These are phyloP conservation scores for Gaertneriomyces sp. DNA, from an alignment of 192 early-diverging fungal genomes.

Conservation along the genomic window DNA sequence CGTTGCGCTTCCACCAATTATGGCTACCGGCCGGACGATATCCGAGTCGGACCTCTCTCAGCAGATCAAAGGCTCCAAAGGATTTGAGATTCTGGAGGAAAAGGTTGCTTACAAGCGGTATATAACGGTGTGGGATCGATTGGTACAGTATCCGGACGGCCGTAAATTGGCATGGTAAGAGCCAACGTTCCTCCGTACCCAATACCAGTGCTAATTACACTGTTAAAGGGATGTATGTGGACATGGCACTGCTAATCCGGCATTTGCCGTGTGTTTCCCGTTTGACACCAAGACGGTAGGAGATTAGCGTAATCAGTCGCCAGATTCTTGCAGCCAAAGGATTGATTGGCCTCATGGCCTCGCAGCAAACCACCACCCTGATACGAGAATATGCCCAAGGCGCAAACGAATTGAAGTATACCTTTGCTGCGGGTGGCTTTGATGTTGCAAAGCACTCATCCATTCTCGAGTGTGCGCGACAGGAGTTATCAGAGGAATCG, in stretches of 20 bases:
- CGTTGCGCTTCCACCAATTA: no score
- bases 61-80: not conserved
- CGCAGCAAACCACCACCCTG: constrained; percentile 54
- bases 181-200: not conserved
- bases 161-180: constrained; percentile 43
- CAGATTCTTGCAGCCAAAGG: not conserved
- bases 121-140: constrained; percentile 28
- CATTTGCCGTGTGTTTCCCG: constrained; percentile 49
- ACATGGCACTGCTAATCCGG: constrained; percentile 42
- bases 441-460: constrained; percentile 49
- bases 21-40: no score
- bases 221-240: constrained; percentile 48
- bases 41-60: not conserved
- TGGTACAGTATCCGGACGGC: constrained; percentile 46
- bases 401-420: constrained; percentile 56
- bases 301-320: not conserved
- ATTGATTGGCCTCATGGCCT: not conserved
- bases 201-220: not conserved
- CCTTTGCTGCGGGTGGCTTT: constrained; percentile 52
- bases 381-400: constrained; percentile 60
- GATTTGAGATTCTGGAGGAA: constrained; percentile 26
- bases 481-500: constrained; percentile 60
- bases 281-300: constrained; percentile 47
- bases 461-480: constrained; percentile 45
- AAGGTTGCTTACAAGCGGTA: constrained; percentile 45